These are phyloP conservation scores for Entomortierella lignicola DNA, from an alignment of 192 early-diverging fungal genomes.

Conservation along the genomic window DNA sequence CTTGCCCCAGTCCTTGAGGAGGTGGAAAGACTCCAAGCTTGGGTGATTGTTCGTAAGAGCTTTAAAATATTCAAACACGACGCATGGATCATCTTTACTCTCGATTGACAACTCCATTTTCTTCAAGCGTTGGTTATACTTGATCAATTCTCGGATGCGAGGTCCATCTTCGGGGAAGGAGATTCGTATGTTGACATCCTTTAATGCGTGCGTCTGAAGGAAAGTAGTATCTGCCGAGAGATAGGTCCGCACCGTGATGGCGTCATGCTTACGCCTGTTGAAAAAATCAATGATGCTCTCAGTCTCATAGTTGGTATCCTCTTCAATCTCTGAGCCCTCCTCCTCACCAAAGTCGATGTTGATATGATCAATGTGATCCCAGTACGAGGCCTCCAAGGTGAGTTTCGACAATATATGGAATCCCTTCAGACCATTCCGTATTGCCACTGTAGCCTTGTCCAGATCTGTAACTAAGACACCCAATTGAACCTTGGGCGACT, in stretches of 20 bases:
- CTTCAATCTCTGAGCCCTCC: not conserved
- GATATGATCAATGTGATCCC: conserved; percentile 28
- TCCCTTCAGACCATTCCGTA: conserved; percentile 4
- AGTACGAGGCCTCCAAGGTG: conserved; percentile 22
- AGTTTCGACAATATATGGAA: conserved; percentile 5
- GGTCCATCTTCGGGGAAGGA: conserved; percentile 31
- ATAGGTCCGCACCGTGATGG: conserved; percentile 22
- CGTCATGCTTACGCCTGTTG: conserved; percentile 17
- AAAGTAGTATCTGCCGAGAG: conserved; percentile 5
- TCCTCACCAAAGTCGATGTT: conserved; percentile 21
- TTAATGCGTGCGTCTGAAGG: conserved; percentile 16
- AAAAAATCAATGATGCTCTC: conserved; percentile 17
- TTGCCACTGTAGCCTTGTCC: not conserved
- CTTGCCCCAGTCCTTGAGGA: conserved; percentile 23
- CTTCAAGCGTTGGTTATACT: conserved; percentile 21
- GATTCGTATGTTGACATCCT: conserved; percentile 35
- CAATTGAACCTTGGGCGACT: conserved; percentile 11
- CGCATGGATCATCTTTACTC: conserved; percentile 27
- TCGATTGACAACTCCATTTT: conserved; percentile 26
- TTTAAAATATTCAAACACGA: conserved; percentile 49
- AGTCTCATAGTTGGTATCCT: not conserved
- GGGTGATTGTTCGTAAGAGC: conserved; percentile 27
- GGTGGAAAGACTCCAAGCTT: conserved; percentile 20
- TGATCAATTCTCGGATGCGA: conserved; percentile 44
- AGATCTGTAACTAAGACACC: conserved; percentile 25